A percentile compares a stretch with the other conserved stretches of the same genome.
Evolutionary conservation across 495 filamentous ascomycete genomes (phyloP).

Genomic region (Letharia columbiana): DNA sequence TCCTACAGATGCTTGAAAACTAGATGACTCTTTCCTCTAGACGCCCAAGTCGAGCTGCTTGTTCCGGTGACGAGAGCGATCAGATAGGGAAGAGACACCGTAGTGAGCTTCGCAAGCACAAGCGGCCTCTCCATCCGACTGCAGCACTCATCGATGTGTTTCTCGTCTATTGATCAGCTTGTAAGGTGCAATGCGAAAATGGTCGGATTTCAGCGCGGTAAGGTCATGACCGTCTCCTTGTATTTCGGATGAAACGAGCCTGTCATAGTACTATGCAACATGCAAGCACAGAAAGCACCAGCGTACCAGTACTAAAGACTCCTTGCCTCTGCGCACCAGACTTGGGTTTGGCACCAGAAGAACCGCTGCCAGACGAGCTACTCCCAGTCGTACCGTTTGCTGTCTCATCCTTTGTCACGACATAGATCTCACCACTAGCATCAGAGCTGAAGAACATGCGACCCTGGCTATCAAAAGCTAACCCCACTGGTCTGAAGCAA

Average conservation of each 20-base stretch:
- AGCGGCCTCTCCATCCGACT: neutral
- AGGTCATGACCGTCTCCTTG: neutral
- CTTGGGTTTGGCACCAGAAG: constrained; percentile 3
- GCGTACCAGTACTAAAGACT: constrained; percentile 1
- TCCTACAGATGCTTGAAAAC: neutral
- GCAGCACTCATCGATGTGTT: neutral
- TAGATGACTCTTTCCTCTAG: neutral
- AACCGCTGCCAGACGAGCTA: constrained; percentile 4
- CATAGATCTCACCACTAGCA: constrained; percentile 49
- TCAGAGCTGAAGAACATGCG: constrained; percentile 51
- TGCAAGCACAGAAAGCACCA: constrained; percentile 7
- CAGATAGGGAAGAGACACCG: neutral
- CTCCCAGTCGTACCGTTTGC: constrained; percentile 9
- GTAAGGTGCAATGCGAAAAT: neutral
- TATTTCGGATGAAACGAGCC: neutral
- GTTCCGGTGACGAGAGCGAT: neutral
- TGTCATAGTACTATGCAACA: constrained; percentile 1
- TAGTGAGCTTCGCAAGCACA: neutral
- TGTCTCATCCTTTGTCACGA: constrained; percentile 31
- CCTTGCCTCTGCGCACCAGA: constrained; percentile 7
- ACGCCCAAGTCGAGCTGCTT: neutral
- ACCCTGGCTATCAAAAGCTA: constrained; percentile 40
- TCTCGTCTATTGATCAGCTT: neutral
- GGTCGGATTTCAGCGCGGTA: neutral
- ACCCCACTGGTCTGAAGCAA: constrained; percentile 50